Percentiles rank a stretch among this genome's conserved stretches.
phyloP scores from a whole-genome alignment of 2,329 filamentous ascomycete genomes.

The Phialocephala sp. region DNA sequence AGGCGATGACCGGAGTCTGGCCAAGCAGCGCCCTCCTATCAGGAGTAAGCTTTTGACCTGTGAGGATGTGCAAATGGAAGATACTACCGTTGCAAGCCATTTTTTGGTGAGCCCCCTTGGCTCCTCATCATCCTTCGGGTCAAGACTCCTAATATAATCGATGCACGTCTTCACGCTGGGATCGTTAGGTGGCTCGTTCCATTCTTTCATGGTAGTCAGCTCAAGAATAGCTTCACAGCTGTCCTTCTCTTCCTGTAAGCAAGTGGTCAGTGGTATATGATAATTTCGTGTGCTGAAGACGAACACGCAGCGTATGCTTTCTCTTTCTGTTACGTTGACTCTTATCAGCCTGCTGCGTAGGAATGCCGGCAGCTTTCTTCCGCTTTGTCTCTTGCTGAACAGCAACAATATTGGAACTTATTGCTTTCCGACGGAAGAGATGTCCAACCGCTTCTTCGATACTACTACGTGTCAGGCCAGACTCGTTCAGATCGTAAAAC shows the following conservation, averaged over 20 bases:
- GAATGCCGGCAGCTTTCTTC: too few species aligned
- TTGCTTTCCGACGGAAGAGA: too few species aligned
- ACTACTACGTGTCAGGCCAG: too few species aligned
- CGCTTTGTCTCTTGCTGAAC: too few species aligned
- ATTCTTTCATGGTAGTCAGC: conserved; percentile 8
- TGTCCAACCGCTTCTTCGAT: too few species aligned
- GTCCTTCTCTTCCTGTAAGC: background rate
- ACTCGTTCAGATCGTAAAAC: too few species aligned
- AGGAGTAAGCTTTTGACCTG: background rate
- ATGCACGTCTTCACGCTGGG: conserved; percentile 10
- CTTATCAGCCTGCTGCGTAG: too few species aligned
- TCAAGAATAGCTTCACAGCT: background rate
- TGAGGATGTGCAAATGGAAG: background rate
- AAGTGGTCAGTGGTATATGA: background rate
- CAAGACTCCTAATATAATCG: conserved; percentile 11
- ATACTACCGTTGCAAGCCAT: conserved; percentile 17
- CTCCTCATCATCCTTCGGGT: conserved; percentile 1
- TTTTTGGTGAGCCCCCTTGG: conserved; percentile 12
- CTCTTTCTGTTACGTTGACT: too few species aligned
- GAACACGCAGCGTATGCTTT: too few species aligned
- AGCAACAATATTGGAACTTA: too few species aligned
- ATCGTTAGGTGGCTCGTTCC: conserved; percentile 10
- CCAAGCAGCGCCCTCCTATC: conserved; percentile 8
- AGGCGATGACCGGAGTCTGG: conserved; percentile 1
- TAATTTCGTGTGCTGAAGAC: background rate